Base-by-base conservation (phyloP, 2,329 filamentous ascomycete genomes). In the Claviceps monticola region DNA sequence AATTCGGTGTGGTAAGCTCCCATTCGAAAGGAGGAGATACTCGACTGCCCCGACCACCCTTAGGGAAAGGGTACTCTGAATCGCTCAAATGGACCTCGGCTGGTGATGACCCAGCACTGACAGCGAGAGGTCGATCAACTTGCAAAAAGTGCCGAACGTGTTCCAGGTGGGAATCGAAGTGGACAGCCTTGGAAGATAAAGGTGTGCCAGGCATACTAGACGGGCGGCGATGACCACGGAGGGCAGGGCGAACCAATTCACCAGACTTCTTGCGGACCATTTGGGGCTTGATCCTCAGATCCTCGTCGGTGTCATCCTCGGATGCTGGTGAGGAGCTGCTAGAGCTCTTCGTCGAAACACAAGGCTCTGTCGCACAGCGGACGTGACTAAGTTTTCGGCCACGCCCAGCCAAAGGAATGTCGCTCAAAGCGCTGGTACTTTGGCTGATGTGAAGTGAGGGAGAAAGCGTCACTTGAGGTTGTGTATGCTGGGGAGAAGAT, bases 191-290 rank as follows among this genome's bases (percentile, higher is more conserved):
- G 59, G 85, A 86, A 64, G 91, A 97, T 8, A 91, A 93, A 0
- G 93, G 93, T 0, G 93, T 98, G 51, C 93, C 93, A 8, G 93
- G 93, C 88, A 97, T 95, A 71, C 91, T 97, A 3, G 88, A 95
- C 1, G 91, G 91, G 53, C 93, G 80, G 57, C 88, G 78, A 57
- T 80, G 79, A 13, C 87, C 75, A 41, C 93, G 83, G 49, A 98
- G 78, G 19, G 93, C 93, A 13, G 93, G 93, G 60, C 93, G 84
- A 53, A 98, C 93, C 38, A 98, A 77, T 70, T 98, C 93, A 37
- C 93, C 93, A 41, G 93, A 97, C 76, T 98, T 98, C 74, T 98
- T 98, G 61, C 93, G 83, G 11, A 98, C 83, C 82, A 97, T 94
- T 51, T 83, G 82, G n/a, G 90, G 89, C 70, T 93, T 94, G 60